Base-by-base conservation (phyloP, 202 grass and related monocot genomes). In the Panicum hallii region DNA sequence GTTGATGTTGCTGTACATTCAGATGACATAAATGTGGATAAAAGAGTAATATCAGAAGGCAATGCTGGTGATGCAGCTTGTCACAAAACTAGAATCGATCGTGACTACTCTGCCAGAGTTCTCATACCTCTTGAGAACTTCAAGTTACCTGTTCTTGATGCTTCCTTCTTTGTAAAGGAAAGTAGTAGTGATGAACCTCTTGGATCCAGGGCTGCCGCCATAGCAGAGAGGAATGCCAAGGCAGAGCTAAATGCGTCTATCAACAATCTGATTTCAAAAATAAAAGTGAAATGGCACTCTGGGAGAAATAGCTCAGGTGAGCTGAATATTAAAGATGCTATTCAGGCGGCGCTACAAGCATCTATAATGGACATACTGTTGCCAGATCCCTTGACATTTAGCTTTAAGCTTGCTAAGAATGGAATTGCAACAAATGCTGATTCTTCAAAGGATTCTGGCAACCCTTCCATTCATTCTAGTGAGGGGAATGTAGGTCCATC, bases 271-370 rank as follows among this genome's bases (percentile, higher is more conserved):
- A 99, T 99, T 77, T 94, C 92, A 42, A 99, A 96, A 91, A 99
- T 99, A 87, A 94, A 99, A 90, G 93, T 97, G 84, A 92, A 78
- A 81, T 99, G 97, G 97, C 82, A 99, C 82, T 99, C 97, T 56
- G 97, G 97, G 76, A 87, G 97, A 84, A 99, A 97, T 87, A 99
- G 97, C 63, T 92, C 83, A 36, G 97, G 97, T 44, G 97, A 99
- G 79, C 84, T 99, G 88, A 99, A 97, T 89, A 93, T 91, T 46
- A 99, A 94, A 87, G 93, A 99, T 89, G 93, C 97, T 84, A 95
- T 94, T 75, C 97, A 94, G 60, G 84, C 83, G 44, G 93, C 97
- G 67, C 69, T 99, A 74, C 97, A 99, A 83, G 93, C 93, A 50
- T 95, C 97, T 80, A 90, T 97, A 58, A 83, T 99, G 90, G 97